These are phyloP conservation scores for Diplogelasinospora grovesii DNA, from an alignment of 495 filamentous ascomycete genomes.

Conservation along the genomic window DNA sequence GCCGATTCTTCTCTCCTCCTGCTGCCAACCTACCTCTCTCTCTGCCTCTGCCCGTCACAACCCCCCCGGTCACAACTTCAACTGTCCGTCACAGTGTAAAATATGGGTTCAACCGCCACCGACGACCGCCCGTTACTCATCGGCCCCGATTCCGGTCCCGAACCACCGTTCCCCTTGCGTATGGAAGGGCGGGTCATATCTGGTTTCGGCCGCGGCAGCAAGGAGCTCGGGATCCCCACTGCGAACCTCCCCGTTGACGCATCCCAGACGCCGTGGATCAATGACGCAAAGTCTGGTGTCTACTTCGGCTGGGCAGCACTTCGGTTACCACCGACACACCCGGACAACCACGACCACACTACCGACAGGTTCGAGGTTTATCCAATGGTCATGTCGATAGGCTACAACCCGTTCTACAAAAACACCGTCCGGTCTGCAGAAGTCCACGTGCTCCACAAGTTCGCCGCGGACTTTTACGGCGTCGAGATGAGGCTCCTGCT, in stretches of 20 bases:
- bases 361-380: slow-evolving; percentile 39
- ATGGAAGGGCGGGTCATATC: slow-evolving; percentile 80
- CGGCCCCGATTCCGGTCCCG: slow-evolving; percentile 65
- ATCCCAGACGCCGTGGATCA: slow-evolving; percentile 59
- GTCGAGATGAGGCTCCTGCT: slow-evolving; percentile 69
- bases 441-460: slow-evolving; percentile 81
- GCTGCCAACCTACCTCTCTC: too few species aligned
- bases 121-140: slow-evolving; percentile 56
- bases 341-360: slow-evolving; percentile 21
- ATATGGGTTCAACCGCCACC: too few species aligned
- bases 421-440: slow-evolving; percentile 78
- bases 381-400: slow-evolving; percentile 89
- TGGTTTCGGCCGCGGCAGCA: slow-evolving; percentile 89
- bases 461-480: slow-evolving; percentile 75
- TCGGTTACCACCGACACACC: slow-evolving; percentile 38
- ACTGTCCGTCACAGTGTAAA: too few species aligned
- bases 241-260: slow-evolving; percentile 86
- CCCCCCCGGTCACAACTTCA: too few species aligned
- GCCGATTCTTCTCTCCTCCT: too few species aligned
- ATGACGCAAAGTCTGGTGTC: slow-evolving; percentile 65
- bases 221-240: slow-evolving; percentile 93
- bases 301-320: slow-evolving; percentile 87
- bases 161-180: slow-evolving; percentile 70
- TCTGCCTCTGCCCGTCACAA: too few species aligned
- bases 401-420: slow-evolving; percentile 94